Evolutionary conservation across 371 early-diverging fungal genomes (phyloP).

Genomic region (Mucor velutinosus): DNA sequence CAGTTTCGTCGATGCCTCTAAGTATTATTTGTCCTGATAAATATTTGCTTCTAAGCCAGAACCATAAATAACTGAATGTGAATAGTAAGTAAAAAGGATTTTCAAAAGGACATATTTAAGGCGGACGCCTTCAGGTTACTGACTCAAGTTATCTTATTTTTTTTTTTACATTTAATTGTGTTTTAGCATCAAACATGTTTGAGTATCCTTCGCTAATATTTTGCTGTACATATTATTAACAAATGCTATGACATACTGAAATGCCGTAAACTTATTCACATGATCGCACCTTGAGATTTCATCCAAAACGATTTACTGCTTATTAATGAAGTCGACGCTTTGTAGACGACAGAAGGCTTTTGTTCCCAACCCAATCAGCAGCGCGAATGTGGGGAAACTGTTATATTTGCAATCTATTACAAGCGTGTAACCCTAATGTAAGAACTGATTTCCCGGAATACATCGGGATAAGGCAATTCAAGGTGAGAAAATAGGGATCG

Average conservation of each 20-base stretch:
- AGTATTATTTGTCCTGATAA: too few relatives aligned
- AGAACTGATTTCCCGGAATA: neutral
- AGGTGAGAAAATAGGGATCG: neutral
- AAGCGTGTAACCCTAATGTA: neutral
- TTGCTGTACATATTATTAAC: neutral
- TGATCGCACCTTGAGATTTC: neutral
- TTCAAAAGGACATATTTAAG: too few relatives aligned
- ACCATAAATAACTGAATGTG: too few relatives aligned
- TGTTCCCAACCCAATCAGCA: neutral
- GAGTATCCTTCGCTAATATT: too few relatives aligned
- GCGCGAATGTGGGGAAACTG: neutral
- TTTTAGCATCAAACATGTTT: too few relatives aligned
- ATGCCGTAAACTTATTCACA: neutral
- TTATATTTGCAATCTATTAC: neutral
- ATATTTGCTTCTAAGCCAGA: too few relatives aligned
- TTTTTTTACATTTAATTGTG: too few relatives aligned
- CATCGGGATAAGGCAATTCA: neutral
- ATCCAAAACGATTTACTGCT: neutral
- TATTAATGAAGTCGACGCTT: neutral
- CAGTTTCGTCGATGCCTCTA: too few relatives aligned
- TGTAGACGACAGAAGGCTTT: neutral
- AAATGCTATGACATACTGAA: neutral
- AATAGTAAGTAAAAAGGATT: too few relatives aligned
- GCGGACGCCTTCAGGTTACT: too few relatives aligned
- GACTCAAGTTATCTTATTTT: too few relatives aligned